A percentile compares a stretch with the other conserved stretches of the same genome.
Evolutionary conservation across 1,284 basidiomycete genomes (phyloP).

Genomic region (Trichosporon asahii): DNA sequence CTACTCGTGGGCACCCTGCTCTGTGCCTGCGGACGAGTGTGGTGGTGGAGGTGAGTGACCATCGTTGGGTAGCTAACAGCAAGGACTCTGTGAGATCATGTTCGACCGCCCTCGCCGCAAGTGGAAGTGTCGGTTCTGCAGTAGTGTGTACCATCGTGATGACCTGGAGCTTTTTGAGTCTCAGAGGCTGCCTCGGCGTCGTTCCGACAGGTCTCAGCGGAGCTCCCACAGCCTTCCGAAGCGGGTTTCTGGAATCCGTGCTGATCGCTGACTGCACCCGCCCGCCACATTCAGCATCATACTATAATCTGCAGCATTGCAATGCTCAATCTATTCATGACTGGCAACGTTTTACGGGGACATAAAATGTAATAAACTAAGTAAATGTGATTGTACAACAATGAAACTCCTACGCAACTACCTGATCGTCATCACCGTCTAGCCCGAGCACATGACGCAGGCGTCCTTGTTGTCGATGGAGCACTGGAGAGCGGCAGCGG

Average conservation of each 20-base stretch:
- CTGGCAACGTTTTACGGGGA: slow-evolving; percentile 6
- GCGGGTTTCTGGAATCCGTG: not conserved
- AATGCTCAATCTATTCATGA: slow-evolving; percentile 13
- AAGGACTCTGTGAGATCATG: not conserved
- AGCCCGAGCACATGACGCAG: slow-evolving; percentile 53
- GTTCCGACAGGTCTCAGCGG: not conserved
- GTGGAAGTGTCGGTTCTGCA: not conserved
- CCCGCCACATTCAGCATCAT: too few relatives aligned
- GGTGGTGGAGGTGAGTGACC: not conserved
- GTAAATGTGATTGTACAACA: slow-evolving; percentile 5
- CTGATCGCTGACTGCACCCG: not conserved
- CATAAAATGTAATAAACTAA: not conserved
- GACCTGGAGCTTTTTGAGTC: not conserved
- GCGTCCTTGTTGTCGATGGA: slow-evolving; percentile 54
- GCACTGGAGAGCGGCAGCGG: slow-evolving; percentile 52
- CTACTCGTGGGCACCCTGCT: not conserved
- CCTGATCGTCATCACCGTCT: slow-evolving; percentile 17
- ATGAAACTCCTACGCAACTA: not conserved
- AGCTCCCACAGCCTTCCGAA: not conserved
- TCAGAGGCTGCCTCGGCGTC: not conserved
- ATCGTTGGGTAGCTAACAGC: not conserved
- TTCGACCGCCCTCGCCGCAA: not conserved
- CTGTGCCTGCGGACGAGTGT: not conserved
- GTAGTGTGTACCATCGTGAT: not conserved
- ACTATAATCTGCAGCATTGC: not conserved